Evolutionary conservation across 495 filamentous ascomycete species (phyloP).

Genomic region (Podospora pseudoanserina): DNA sequence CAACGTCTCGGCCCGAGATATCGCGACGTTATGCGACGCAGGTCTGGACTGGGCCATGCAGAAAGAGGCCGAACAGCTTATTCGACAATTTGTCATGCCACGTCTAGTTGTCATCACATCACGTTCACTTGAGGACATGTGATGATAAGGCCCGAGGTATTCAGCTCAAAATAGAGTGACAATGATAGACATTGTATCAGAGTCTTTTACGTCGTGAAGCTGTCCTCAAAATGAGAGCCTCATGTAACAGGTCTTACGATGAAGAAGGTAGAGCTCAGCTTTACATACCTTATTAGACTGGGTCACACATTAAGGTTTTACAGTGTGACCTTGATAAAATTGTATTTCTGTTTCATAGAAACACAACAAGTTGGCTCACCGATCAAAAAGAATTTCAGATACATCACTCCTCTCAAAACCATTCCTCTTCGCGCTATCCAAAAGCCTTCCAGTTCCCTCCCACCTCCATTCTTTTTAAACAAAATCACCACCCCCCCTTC

Average conservation of each 20-base stretch:
- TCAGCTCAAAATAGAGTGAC: neutral
- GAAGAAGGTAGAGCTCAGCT: neutral
- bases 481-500: slow-evolving; percentile 15
- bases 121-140: neutral
- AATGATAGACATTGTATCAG: neutral
- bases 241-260: neutral
- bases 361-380: no score
- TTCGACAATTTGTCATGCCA: neutral
- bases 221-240: neutral
- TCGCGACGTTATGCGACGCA: neutral
- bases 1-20: neutral
- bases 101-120: neutral
- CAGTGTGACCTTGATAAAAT: no score
- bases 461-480: neutral
- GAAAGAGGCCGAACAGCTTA: neutral
- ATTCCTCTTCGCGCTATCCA: no score
- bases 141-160: neutral
- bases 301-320: no score
- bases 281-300: neutral
- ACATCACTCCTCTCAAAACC: no score
- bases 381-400: no score
- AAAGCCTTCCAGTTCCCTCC: no score
- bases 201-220: neutral
- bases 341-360: no score
- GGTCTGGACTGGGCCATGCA: neutral